phyloP scores from a whole-genome alignment of 1,284 basidiomycete species.

The Mycena sp. region DNA sequence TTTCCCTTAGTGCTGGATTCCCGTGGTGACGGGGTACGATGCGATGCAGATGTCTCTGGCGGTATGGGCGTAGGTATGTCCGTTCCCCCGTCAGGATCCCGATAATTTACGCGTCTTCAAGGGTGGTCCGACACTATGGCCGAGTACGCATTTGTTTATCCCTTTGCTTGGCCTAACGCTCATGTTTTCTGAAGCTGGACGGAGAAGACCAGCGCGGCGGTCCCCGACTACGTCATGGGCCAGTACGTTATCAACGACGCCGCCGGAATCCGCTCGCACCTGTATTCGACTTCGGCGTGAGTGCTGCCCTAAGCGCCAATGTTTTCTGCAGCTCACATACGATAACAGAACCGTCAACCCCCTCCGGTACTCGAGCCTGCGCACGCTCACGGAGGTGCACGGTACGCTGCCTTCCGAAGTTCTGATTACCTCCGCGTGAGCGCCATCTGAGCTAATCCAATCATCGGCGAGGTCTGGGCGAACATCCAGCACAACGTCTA shows the following conservation, averaged over 20 bases:
- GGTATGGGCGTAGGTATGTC: slow-evolving; percentile 61
- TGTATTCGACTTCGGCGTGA: slow-evolving; percentile 50
- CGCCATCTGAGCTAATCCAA: no score
- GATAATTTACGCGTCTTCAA: no score
- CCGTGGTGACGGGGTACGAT: no score
- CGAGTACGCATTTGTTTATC: slow-evolving; percentile 46
- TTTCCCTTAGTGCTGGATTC: no score
- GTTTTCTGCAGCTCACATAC: not conserved
- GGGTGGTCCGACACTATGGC: slow-evolving; percentile 63
- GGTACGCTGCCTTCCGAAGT: not conserved
- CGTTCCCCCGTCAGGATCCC: not conserved
- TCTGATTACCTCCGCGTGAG: no score
- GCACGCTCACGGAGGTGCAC: slow-evolving; percentile 51
- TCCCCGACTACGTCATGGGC: slow-evolving; percentile 53
- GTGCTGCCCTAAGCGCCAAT: slow-evolving; percentile 13
- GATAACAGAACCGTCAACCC: slow-evolving; percentile 45
- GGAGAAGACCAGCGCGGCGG: slow-evolving; percentile 45
- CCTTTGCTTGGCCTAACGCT: no score
- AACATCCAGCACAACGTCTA: slow-evolving; percentile 56
- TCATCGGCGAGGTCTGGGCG: slow-evolving; percentile 55
- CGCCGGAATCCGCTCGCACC: slow-evolving; percentile 49
- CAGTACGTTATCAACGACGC: slow-evolving; percentile 43
- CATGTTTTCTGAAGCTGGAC: slow-evolving; percentile 41
- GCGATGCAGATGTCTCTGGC: slow-evolving; percentile 30
- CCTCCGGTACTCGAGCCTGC: slow-evolving; percentile 45